Evolutionary conservation across 2,329 filamentous ascomycete genomes (phyloP).

Genomic region (Plenodomus biglobosus): DNA sequence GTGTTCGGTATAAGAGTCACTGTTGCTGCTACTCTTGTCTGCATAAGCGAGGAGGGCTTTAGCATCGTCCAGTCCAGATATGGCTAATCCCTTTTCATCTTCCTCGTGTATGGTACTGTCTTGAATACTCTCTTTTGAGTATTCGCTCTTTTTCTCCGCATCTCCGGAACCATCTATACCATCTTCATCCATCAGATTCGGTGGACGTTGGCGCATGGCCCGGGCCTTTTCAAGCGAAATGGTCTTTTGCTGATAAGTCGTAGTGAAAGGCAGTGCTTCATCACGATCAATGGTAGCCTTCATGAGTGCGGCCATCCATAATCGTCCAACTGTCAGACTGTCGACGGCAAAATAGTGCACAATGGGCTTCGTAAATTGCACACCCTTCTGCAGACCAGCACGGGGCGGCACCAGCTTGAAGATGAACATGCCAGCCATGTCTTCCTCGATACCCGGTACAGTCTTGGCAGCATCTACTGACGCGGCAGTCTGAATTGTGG

Average conservation of each 20-base stretch:
- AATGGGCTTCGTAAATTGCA: constrained; percentile 96
- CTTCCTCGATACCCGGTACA: constrained; percentile 43
- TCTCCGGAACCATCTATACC: constrained; percentile 38
- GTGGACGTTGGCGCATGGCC: constrained; percentile 84
- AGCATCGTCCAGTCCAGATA: constrained; percentile 41
- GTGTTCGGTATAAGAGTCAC: constrained; percentile 9
- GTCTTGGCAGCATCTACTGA: constrained; percentile 40
- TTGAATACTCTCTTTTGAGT: constrained; percentile 40
- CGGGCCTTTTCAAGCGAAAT: constrained; percentile 88
- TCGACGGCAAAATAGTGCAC: constrained; percentile 98
- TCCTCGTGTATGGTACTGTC: constrained; percentile 43
- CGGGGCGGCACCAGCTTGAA: constrained; percentile 96
- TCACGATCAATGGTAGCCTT: constrained; percentile 98
- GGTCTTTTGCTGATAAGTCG: constrained; percentile 95
- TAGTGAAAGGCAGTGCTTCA: constrained; percentile 72
- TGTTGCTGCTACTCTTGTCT: constrained; percentile 22
- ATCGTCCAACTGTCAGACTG: constrained; percentile 79
- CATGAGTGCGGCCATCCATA: constrained; percentile 99
- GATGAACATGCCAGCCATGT: constrained; percentile 76
- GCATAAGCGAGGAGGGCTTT: constrained; percentile 40
- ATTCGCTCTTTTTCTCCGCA: constrained; percentile 31
- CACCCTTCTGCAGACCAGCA: constrained; percentile 80
- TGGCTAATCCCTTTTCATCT: constrained; percentile 44
- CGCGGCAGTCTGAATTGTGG: constrained; percentile 45
- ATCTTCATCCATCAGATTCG: constrained; percentile 71